phyloP scores from a whole-genome alignment of 768 basidiomycete species.

The Pulveroboletus ravenelii region DNA sequence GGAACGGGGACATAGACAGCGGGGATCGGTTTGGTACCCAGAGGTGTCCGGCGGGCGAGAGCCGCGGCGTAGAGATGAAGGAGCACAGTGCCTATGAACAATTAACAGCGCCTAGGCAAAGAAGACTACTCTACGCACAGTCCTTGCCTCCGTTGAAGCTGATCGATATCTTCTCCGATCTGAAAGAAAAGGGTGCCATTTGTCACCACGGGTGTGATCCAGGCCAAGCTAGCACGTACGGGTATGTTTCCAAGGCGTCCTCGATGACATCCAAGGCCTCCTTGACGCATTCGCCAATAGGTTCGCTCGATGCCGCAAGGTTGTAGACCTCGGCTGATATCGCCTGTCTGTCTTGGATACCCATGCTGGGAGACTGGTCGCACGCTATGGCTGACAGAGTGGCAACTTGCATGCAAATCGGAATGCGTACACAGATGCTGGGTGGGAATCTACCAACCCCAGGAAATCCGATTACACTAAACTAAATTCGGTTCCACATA shows the following conservation, averaged over 20 bases:
- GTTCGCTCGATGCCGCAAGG: slow-evolving; percentile 51
- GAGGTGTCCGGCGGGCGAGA: slow-evolving; percentile 42
- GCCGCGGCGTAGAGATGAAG: slow-evolving; percentile 82
- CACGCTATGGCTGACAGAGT: slow-evolving; percentile 3
- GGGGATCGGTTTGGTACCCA: slow-evolving; percentile 45
- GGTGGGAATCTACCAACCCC: slow-evolving; percentile 16
- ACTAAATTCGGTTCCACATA: background rate
- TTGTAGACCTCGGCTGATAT: slow-evolving; percentile 58
- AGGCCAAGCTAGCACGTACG: slow-evolving; percentile 49
- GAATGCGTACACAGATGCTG: background rate
- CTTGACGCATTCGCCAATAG: slow-evolving; percentile 57
- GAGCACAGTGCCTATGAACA: slow-evolving; percentile 78
- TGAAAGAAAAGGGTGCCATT: slow-evolving; percentile 25
- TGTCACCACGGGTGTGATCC: slow-evolving; percentile 4
- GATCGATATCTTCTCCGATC: slow-evolving; percentile 68
- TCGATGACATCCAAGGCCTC: slow-evolving; percentile 84
- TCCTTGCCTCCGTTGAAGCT: slow-evolving; percentile 99
- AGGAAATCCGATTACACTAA: background rate
- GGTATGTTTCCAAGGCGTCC: slow-evolving; percentile 65
- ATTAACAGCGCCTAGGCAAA: background rate
- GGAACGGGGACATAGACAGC: slow-evolving; percentile 87
- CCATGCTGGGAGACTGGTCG: slow-evolving; percentile 10
- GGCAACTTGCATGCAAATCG: background rate
- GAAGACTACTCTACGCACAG: slow-evolving; percentile 51
- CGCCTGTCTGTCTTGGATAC: slow-evolving; percentile 44